Evolutionary conservation across 768 basidiomycete species (phyloP).

Genomic region (Russula vinacea): DNA sequence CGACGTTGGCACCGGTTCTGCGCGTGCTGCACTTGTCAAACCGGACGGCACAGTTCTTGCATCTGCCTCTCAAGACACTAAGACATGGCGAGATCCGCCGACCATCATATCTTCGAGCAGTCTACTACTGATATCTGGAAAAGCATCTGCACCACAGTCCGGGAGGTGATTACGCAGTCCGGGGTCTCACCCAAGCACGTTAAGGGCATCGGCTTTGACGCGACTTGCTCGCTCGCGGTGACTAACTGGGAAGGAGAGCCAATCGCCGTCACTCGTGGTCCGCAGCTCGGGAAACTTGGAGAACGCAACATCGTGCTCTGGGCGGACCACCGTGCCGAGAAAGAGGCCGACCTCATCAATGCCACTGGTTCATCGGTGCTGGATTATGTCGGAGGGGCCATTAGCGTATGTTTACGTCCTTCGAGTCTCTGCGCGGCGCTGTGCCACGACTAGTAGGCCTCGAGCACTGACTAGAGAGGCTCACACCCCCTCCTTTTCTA

Average conservation of each 20-base stretch:
- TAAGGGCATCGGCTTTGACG: conserved; percentile 91
- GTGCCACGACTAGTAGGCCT: not conserved
- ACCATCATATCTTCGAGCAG: conserved; percentile 96
- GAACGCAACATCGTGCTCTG: conserved; percentile 89
- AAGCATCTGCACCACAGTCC: conserved; percentile 58
- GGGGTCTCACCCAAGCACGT: conserved; percentile 57
- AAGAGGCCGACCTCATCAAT: conserved; percentile 90
- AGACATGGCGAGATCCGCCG: conserved; percentile 80
- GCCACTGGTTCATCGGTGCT: conserved; percentile 77
- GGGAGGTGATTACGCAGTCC: conserved; percentile 57
- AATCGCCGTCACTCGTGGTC: conserved; percentile 68
- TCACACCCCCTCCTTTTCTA: not conserved
- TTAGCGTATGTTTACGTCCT: conserved; percentile 62
- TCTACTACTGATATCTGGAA: conserved; percentile 87
- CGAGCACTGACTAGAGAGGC: not conserved
- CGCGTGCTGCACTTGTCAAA: conserved; percentile 78
- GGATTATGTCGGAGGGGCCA: conserved; percentile 92
- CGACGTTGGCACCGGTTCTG: conserved; percentile 93
- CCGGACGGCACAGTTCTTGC: conserved; percentile 66
- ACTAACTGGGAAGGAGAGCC: conserved; percentile 70
- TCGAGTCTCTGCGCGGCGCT: not conserved
- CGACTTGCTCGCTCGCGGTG: conserved; percentile 94
- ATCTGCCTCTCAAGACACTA: conserved; percentile 76
- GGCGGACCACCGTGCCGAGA: conserved; percentile 94
- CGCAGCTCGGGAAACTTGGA: conserved; percentile 57